Conservation (phyloP, 1,284 basidiomycete genomes). For the Sporisorium graminicola region DNA sequence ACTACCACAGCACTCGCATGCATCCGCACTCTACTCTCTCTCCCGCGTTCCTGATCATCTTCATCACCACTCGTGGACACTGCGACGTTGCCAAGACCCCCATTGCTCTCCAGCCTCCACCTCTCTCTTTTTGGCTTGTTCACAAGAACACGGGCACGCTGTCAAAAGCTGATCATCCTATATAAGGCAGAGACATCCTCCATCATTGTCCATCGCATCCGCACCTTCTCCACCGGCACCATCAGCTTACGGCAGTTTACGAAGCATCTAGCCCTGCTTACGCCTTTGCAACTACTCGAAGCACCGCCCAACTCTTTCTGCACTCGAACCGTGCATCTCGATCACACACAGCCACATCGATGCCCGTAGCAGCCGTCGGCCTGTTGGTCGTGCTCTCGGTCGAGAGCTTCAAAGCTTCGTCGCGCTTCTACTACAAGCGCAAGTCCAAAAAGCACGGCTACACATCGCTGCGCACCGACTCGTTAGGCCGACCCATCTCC, state of each 20-base stretch:
- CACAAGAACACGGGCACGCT: background rate
- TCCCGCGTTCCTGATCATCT: constrained; percentile 2
- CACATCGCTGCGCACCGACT: constrained; percentile 42
- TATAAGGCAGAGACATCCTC: background rate
- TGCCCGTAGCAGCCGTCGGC: constrained; percentile 40
- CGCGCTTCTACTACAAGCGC: constrained; percentile 42
- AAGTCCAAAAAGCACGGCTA: constrained; percentile 52
- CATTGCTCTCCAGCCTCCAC: constrained; percentile 15
- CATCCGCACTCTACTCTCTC: background rate
- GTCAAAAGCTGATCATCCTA: background rate
- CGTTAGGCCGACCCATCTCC: constrained; percentile 39
- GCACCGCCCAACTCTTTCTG: no score
- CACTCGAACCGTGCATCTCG: no score
- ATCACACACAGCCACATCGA: constrained; percentile 6
- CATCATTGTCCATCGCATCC: background rate
- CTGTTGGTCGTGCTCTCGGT: constrained; percentile 46
- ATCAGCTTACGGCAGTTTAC: background rate
- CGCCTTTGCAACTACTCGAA: background rate
- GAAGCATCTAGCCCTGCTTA: background rate
- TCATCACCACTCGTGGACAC: background rate
- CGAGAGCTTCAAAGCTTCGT: constrained; percentile 47
- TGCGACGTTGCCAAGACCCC: constrained; percentile 5
- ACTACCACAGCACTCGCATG: background rate
- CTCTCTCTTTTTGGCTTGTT: background rate
- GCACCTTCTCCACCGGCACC: background rate